phyloP scores from a whole-genome alignment of 202 grass and related monocot species.

The Schoenoplectus triqueter region DNA sequence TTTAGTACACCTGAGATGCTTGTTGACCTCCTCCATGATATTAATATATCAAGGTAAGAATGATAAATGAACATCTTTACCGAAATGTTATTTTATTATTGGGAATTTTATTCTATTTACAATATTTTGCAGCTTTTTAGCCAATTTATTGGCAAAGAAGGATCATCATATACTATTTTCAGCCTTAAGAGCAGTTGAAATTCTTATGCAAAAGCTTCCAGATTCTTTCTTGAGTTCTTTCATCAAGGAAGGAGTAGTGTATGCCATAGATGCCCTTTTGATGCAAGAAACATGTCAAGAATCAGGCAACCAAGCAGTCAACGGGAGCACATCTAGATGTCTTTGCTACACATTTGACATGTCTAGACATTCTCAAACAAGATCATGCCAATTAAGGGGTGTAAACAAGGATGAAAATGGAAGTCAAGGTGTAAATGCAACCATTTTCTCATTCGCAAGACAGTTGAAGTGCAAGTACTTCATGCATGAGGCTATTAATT shows the following conservation, averaged over 20 bases:
- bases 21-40: constrained; percentile 71
- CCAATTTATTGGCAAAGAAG: constrained; percentile 85
- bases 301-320: constrained; percentile 48
- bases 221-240: constrained; percentile 89
- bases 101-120: constrained; percentile 39
- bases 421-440: constrained; percentile 51
- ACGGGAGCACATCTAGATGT: constrained; percentile 68
- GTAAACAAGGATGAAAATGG: constrained; percentile 22
- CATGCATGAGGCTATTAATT: constrained; percentile 61
- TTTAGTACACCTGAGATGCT: constrained; percentile 90
- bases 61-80: not conserved
- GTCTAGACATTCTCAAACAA: constrained; percentile 51
- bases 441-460: constrained; percentile 62
- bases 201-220: constrained; percentile 99
- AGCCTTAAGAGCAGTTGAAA: constrained; percentile 81
- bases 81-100: constrained; percentile 6
- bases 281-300: constrained; percentile 63
- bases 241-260: constrained; percentile 93
- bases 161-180: constrained; percentile 81
- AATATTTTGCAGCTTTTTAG: constrained; percentile 81
- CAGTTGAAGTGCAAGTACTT: constrained; percentile 81
- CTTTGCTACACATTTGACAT: constrained; percentile 86
- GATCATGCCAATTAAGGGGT: constrained; percentile 46
- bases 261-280: constrained; percentile 78
- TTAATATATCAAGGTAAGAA: constrained; percentile 90